Conservation (phyloP, 2,329 filamentous ascomycete genomes). For the Fusarium chuoi region DNA sequence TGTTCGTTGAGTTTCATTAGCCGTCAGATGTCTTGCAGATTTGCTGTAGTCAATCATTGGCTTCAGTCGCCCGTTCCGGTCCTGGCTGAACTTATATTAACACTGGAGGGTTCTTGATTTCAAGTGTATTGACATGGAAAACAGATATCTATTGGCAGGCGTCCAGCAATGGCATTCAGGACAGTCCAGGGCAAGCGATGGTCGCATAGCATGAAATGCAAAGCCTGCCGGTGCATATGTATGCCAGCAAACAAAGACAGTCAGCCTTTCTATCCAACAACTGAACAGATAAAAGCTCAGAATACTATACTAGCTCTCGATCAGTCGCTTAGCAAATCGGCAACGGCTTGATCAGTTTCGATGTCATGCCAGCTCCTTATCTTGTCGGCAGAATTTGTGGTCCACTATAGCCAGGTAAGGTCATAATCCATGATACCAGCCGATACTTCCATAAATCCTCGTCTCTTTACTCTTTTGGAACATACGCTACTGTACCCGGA, state of each 20-base stretch:
- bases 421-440: slow-evolving; percentile 6
- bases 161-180: background rate
- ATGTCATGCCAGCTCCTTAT: background rate
- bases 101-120: background rate
- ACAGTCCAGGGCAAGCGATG: slow-evolving; percentile 2
- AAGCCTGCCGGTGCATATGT: background rate
- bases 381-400: background rate
- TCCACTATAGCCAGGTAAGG: slow-evolving; percentile 2
- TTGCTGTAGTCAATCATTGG: slow-evolving; percentile 2
- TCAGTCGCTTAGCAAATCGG: background rate
- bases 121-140: background rate
- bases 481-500: slow-evolving; percentile 24
- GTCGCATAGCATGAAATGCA: slow-evolving; percentile 1
- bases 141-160: background rate
- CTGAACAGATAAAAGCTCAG: background rate
- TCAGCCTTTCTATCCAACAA: background rate
- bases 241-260: background rate
- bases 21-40: background rate
- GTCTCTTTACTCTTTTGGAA: slow-evolving; percentile 22
- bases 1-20: background rate
- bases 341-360: background rate
- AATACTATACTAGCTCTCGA: background rate
- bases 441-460: slow-evolving; percentile 10
- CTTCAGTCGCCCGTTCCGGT: slow-evolving; percentile 24
- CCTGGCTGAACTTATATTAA: background rate